Evolutionary conservation across 2,329 filamentous ascomycete genomes (phyloP), one percentile per base, ranked within the genome.

Genomic region (Fusarium continuum): DNA sequence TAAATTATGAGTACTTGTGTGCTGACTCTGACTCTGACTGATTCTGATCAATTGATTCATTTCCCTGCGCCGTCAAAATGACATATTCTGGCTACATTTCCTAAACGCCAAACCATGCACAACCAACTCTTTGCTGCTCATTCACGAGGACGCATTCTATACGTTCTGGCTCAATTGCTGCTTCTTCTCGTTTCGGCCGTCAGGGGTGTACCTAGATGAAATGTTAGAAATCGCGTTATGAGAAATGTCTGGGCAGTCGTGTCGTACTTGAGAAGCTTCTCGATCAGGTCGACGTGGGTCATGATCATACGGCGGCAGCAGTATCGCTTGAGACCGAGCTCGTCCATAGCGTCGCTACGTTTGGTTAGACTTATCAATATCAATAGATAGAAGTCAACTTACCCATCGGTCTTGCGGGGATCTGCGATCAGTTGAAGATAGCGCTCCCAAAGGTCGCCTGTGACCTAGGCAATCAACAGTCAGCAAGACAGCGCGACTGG

Each of bases 241-340:
- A 31, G 10, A 8, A 13, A 14, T 19, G 20, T 38, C 22, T 20
- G 29, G n/a, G 28, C 20, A 16, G 32, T 28, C 25, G 34, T 20
- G 31, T 51, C 86, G 70, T 88, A 96, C 91, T 94, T 92, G 67
- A 99, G 87, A 45, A 99, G 87, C 81, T 99, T 99, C 84, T 99
- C 95, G 71, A 99, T 97, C 62, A 99, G 84, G 77, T 99, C 95
- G 72, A 99, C 95, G 79, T 99, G 95, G 58, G 95, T 99, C 91
- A 99, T 97, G 78, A 99, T 88, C 95, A 99, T 99, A 74, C 95
- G 91, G 71, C 95, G 91, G 82, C 95, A 99, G 86, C 95, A 99
- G 83, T 99, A 99, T 70, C 95, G 88, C 79, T 92, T 94, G 74
- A 96, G 90, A 53, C 93, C 93, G 48, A 99, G 88, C 75, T 93